Evolutionary conservation across 2,329 filamentous ascomycete genomes (phyloP), one percentile per base, ranked within the genome.

Genomic region (Pseudogymnoascus sp.): DNA sequence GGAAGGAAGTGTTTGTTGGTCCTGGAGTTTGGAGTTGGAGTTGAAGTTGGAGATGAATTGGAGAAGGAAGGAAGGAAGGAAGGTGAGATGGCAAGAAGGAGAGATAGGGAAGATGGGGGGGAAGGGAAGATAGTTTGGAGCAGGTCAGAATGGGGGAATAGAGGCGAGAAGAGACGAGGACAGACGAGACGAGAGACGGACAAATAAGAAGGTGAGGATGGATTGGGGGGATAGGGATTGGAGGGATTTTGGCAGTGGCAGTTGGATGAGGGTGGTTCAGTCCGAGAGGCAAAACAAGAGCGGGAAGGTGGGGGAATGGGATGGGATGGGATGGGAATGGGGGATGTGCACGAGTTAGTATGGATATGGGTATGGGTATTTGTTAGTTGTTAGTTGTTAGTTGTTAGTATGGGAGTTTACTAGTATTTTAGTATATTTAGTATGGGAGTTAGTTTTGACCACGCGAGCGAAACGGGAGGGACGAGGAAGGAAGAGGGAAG

Each of bases 161-260:
- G 45, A 41, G 59, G 35, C 35, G 18, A 38, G 39, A 35, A 52
- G 45, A 58, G 60, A 62, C 37, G 61, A 59, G 60, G 60, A 59
- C 57, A 57, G 61, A 63, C 56, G 39, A 61, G 35, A 41, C 15
- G 55, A 60, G 59, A 60, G 33, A 26, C 13, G 37, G 39, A 61
- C 33, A 48, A 56, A 48, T 38, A 55, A 41, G 55, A 55, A 34
- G 56, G 23, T 37, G 26, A 37, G 60, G 59, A 52, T 58, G 35
- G 60, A 58, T 38, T 58, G 35, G 30, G 30, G 37, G 60, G 59
- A 60, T 57, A 45, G 58, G 35, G 23, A 61, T 41, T 56, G 30
- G 23, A 57, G 59, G 18, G 55, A 37, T 19, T 41, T 45, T 56
- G 30, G 60, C n/a, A n/a, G n/a, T n/a, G n/a, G n/a, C n/a, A n/a